Base-by-base conservation (phyloP, 768 basidiomycete species). In the Tulasnella sp. region DNA sequence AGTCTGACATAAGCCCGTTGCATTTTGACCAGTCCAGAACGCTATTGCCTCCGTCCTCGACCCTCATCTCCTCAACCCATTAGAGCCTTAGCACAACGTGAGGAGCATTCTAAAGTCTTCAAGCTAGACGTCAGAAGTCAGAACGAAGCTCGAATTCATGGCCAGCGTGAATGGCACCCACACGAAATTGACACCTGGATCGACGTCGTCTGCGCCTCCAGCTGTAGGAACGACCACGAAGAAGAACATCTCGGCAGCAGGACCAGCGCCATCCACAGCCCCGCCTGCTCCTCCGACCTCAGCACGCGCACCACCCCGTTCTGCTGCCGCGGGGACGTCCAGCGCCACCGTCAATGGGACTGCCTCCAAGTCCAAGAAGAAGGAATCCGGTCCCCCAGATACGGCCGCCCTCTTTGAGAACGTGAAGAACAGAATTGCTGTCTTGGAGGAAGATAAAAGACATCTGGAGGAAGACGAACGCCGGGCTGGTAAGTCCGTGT, bases 401-500 rank as follows among this genome's bases (percentile, higher is more conserved):
- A 91, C 92, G 69, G 89, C 88, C 1, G 85, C 87, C 47, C 91
- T 94, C 90, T 93, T 93, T 79, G 92, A 94, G 80, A 90, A 88
- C 70, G 83, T 95, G 77, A 93, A 90, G 86, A 94, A 84, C 79
- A 85, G 92, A 79, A 95, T 95, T 80, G 91, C 93, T 5, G 92
- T 91, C 52, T 82, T 95, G 75, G 92, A 95, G 78, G 92, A 94
- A 79, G 92, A 92, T 78, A 90, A 91, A 77, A 89, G 90, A 7
- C 82, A 91, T 39, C 91, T 91, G 77, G 92, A 94, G 78, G 93
- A 95, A 80, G 92, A 94, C 80, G 92, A 94, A 78, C 84, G 84
- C 75, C 83, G 84, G 79, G 91, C 88, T 76, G 86, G 92, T 94
- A 77, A 78, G 88, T 77, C 26, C 32, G 16, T 34, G 34, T 69